phyloP scores from a whole-genome alignment of 1,139 yeast genomes.

The Blastobotrys serpentis region DNA sequence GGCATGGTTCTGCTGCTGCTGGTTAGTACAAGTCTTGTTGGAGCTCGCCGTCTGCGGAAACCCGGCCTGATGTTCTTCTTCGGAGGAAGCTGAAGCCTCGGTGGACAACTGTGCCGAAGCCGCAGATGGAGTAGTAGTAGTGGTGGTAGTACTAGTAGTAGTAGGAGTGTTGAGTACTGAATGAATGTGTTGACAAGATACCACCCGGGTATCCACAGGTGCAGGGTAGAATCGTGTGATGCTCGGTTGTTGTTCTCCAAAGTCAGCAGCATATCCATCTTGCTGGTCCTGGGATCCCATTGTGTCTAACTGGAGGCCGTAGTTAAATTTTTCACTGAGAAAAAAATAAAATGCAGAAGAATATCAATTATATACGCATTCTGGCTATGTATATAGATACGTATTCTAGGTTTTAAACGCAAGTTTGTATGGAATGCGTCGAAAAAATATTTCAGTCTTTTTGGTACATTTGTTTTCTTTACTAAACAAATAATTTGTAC shows the following conservation, averaged over 20 bases:
- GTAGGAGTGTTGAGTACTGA: not conserved
- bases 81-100: not conserved
- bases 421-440: slow-evolving; percentile 1
- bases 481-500: too few species aligned
- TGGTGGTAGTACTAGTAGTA: too few species aligned
- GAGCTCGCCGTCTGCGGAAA: not conserved
- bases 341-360: not conserved
- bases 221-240: slow-evolving; percentile 8
- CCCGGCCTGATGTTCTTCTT: too few species aligned
- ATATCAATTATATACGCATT: not conserved
- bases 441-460: not conserved
- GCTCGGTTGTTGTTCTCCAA: not conserved
- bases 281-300: too few species aligned
- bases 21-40: not conserved
- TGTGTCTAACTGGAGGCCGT: too few species aligned
- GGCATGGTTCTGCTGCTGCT: not conserved
- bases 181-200: slow-evolving; percentile 6
- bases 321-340: too few species aligned
- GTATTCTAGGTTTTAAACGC: not conserved
- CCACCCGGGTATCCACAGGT: slow-evolving; percentile 2
- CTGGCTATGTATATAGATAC: not conserved
- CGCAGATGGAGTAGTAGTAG: not conserved
- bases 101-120: not conserved
- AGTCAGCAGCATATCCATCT: not conserved
- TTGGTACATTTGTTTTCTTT: not conserved